A percentile compares a stretch with the other conserved stretches of the same genome.
These are phyloP conservation scores for Phytopythium montanum DNA, from an alignment of 352 stramenopile species.

Conservation along the genomic window DNA sequence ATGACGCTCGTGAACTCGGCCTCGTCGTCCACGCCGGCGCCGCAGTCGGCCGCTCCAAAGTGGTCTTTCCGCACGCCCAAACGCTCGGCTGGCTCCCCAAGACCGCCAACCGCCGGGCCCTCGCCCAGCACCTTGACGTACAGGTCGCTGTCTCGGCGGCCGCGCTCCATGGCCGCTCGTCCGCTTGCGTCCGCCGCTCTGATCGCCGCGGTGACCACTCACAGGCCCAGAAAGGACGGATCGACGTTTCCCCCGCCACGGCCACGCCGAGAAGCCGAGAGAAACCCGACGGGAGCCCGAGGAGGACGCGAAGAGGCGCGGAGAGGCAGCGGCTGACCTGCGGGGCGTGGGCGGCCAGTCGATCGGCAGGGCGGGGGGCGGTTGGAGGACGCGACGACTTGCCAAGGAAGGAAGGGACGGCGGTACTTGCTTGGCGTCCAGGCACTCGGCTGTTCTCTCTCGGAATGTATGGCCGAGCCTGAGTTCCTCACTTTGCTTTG, in stretches of 20 bases:
- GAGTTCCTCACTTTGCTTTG: constrained; percentile 2
- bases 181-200: not conserved
- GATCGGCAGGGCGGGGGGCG: not conserved
- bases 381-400: not conserved
- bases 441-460: constrained; percentile 3
- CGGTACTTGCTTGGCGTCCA: too few species aligned
- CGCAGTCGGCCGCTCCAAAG: constrained; percentile 4
- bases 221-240: not conserved
- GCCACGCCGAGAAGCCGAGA: not conserved
- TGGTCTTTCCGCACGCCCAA: constrained; percentile 1
- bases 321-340: not conserved
- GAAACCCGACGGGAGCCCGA: not conserved
- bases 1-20: constrained; percentile 26
- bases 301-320: not conserved
- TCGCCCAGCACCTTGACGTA: constrained; percentile 33
- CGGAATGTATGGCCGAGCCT: constrained; percentile 2
- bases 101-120: constrained; percentile 3
- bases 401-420: too few species aligned
- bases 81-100: not conserved
- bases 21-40: constrained; percentile 14
- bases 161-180: not conserved
- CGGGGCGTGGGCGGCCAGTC: not conserved
- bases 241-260: not conserved
- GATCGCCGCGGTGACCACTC: not conserved
- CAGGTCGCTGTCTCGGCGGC: constrained; percentile 22